Conservation (phyloP, 2,329 filamentous ascomycete genomes). For the Pezicula radicicola region DNA sequence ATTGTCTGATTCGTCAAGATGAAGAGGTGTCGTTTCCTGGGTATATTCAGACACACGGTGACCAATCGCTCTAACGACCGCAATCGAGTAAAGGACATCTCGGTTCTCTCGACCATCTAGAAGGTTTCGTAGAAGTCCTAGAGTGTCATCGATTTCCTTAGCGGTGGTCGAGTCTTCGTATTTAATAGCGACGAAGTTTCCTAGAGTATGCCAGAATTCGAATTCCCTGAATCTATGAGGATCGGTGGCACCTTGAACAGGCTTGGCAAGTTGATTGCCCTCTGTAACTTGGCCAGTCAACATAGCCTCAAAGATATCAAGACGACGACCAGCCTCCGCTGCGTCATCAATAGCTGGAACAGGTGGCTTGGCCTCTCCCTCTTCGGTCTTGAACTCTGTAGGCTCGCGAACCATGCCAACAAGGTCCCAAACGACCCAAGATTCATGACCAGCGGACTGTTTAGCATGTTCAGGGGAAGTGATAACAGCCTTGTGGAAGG, state of each 20-base stretch:
- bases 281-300: slow-evolving; percentile 68
- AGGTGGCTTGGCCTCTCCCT: slow-evolving; percentile 28
- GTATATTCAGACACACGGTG: slow-evolving; percentile 60
- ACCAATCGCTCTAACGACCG: slow-evolving; percentile 72
- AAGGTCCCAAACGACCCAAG: slow-evolving; percentile 58
- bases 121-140: slow-evolving; percentile 64
- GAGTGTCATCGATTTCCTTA: slow-evolving; percentile 61
- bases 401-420: slow-evolving; percentile 38
- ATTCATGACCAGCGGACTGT: slow-evolving; percentile 53
- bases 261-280: slow-evolving; percentile 53
- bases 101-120: slow-evolving; percentile 82
- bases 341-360: slow-evolving; percentile 55
- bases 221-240: slow-evolving; percentile 59
- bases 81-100: slow-evolving; percentile 87
- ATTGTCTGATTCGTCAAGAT: slow-evolving; percentile 64
- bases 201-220: slow-evolving; percentile 81
- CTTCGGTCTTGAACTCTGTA: slow-evolving; percentile 26
- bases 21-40: slow-evolving; percentile 52
- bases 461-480: slow-evolving; percentile 51
- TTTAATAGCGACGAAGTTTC: slow-evolving; percentile 64
- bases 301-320: slow-evolving; percentile 74
- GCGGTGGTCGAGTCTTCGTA: slow-evolving; percentile 55
- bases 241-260: slow-evolving; percentile 45
- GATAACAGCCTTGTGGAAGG: slow-evolving; percentile 45
- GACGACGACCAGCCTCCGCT: slow-evolving; percentile 63